Percentiles rank a stretch among this genome's conserved stretches.
Conservation (phyloP, 2,329 filamentous ascomycete genomes). For the Sporothrix pallida region DNA sequence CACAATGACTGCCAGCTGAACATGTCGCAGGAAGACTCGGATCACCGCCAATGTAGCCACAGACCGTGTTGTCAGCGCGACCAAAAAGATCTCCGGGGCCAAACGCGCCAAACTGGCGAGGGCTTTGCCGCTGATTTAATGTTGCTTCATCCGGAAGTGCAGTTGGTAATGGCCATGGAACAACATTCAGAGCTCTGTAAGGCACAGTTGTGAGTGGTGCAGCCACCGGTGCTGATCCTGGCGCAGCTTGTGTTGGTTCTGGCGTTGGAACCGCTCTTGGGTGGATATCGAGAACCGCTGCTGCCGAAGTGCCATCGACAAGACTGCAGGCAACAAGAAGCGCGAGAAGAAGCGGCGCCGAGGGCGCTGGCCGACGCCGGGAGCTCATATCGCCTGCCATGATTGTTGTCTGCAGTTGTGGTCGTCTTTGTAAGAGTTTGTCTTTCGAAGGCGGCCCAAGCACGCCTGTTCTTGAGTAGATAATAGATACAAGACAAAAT, state of each 20-base stretch:
- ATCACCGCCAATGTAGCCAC: constrained; percentile 63
- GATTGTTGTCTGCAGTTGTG: not conserved
- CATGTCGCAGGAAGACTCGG: constrained; percentile 61
- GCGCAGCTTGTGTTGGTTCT: not conserved
- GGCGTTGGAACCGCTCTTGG: not conserved
- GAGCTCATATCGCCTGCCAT: too few species aligned
- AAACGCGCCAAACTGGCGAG: not conserved
- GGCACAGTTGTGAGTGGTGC: constrained; percentile 40
- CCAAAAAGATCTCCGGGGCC: not conserved
- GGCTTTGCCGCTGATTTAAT: not conserved
- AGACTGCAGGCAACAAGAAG: constrained; percentile 41
- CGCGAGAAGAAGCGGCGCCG: constrained; percentile 35
- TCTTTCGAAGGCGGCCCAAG: not conserved
- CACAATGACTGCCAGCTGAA: constrained; percentile 63
- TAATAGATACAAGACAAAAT: too few species aligned
- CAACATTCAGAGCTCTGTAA: constrained; percentile 44
- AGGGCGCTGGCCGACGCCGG: not conserved
- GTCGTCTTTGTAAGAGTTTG: not conserved
- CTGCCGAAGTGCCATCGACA: constrained; percentile 41
- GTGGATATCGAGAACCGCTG: constrained; percentile 34
- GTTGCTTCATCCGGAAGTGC: constrained; percentile 28
- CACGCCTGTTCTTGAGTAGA: not conserved
- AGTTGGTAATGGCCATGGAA: constrained; percentile 50
- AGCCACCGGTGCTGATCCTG: constrained; percentile 22
- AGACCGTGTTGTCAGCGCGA: constrained; percentile 58